A percentile compares a stretch with the other conserved stretches of the same genome.
These are phyloP conservation scores for Abortiporus biennis DNA, from an alignment of 1,284 basidiomycete species.

Conservation along the genomic window DNA sequence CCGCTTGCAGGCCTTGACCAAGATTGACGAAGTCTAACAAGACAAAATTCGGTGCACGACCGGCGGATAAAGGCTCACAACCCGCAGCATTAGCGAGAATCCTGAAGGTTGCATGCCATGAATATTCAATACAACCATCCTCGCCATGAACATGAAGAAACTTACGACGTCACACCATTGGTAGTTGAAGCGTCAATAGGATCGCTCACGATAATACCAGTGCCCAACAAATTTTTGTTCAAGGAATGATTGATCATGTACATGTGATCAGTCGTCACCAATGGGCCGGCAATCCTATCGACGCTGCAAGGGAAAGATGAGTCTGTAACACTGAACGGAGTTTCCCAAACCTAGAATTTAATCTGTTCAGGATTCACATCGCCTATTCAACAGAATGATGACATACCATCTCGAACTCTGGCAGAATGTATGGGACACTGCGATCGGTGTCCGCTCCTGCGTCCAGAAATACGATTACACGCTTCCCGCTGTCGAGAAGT, in stretches of 20 bases:
- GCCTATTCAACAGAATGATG: not conserved
- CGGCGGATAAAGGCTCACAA: constrained; percentile 35
- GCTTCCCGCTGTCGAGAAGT: constrained; percentile 59
- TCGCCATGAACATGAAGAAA: constrained; percentile 7
- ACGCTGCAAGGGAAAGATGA: constrained; percentile 65
- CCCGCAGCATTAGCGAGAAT: constrained; percentile 40
- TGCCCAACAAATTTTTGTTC: constrained; percentile 32
- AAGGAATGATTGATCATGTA: constrained; percentile 56
- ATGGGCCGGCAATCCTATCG: constrained; percentile 51
- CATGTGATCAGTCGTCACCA: constrained; percentile 43
- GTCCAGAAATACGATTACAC: constrained; percentile 72
- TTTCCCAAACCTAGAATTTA: constrained; percentile 68
- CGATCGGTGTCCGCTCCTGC: constrained; percentile 37
- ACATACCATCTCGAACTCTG: constrained; percentile 53
- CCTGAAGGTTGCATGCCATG: constrained; percentile 20
- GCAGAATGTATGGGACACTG: constrained; percentile 57
- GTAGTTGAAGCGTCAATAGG: constrained; percentile 32
- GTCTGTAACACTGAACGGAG: constrained; percentile 60
- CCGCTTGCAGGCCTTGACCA: constrained; percentile 35
- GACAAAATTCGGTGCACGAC: constrained; percentile 42
- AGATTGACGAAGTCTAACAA: constrained; percentile 45
- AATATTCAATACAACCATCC: not conserved
- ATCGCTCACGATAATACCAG: constrained; percentile 35
- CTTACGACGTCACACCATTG: constrained; percentile 38
- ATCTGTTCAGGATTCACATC: not conserved